phyloP scores from a whole-genome alignment of 2,329 filamentous ascomycete genomes.

The Orbilia oligospora region DNA sequence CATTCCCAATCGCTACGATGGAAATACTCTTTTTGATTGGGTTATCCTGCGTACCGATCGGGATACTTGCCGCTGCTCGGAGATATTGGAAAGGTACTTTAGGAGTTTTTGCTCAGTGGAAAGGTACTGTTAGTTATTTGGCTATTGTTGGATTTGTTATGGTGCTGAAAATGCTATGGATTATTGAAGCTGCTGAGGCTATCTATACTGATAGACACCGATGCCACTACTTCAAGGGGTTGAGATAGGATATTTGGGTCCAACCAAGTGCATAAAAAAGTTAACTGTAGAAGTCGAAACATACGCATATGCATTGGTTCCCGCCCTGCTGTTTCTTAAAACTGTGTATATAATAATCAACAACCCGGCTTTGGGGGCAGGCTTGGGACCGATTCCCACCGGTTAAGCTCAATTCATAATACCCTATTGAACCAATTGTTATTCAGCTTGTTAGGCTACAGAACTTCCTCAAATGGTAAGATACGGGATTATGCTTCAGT shows the following conservation, averaged over 20 bases:
- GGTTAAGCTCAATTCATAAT: too few species aligned
- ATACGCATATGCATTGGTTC: too few species aligned
- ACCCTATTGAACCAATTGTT: too few species aligned
- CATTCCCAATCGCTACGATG: conserved; percentile 29
- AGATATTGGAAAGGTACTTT: neutral
- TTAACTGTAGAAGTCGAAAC: too few species aligned
- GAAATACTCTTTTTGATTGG: neutral
- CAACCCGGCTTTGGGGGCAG: too few species aligned
- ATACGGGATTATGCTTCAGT: too few species aligned
- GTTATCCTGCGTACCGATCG: conserved; percentile 8
- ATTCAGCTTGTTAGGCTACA: too few species aligned
- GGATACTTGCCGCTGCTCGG: neutral
- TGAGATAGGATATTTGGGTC: neutral
- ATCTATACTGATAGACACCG: conserved; percentile 15
- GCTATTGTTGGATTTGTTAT: conserved; percentile 12
- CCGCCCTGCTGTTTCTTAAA: too few species aligned
- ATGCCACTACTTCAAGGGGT: neutral
- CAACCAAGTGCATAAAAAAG: too few species aligned
- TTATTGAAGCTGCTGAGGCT: conserved; percentile 36
- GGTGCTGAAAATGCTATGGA: conserved; percentile 29
- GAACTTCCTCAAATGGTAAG: too few species aligned
- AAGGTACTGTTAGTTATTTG: conserved; percentile 3
- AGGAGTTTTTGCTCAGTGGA: conserved; percentile 14
- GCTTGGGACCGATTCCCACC: too few species aligned
- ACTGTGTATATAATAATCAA: too few species aligned